These are phyloP conservation scores for Chimonanthus praecox DNA, from an alignment of 164 flowering plant species.

Conservation along the genomic window DNA sequence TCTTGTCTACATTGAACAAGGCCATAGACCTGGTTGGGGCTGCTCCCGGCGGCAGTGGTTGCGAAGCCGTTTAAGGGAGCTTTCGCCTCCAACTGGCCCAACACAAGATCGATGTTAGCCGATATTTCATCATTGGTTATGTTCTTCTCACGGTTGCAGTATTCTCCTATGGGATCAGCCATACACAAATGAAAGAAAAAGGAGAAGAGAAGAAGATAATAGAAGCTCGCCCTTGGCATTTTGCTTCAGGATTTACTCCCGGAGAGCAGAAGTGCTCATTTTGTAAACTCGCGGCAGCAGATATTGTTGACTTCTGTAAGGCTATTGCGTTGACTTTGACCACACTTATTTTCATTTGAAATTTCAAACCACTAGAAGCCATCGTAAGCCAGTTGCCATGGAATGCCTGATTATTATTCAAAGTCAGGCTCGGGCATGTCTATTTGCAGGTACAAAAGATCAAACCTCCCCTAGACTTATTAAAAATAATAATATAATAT, in stretches of 20 bases:
- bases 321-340: too few relatives aligned
- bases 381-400: too few relatives aligned
- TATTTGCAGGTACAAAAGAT: too few relatives aligned
- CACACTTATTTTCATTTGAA: too few relatives aligned
- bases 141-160: constrained; percentile 6
- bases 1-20: constrained; percentile 18
- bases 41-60: constrained; percentile 4
- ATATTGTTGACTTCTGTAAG: neutral
- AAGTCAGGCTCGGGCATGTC: too few relatives aligned
- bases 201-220: constrained; percentile 9
- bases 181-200: neutral
- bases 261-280: neutral
- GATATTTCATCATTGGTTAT: neutral
- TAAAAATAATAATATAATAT: too few relatives aligned
- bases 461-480: too few relatives aligned
- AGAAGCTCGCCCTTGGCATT: neutral
- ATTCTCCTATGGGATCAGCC: neutral
- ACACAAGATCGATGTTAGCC: neutral
- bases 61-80: constrained; percentile 5
- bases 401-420: too few relatives aligned
- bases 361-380: too few relatives aligned
- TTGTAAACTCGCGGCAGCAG: neutral
- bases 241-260: neutral
- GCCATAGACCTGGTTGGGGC: constrained; percentile 1
- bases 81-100: neutral